Evolutionary conservation across 1,284 basidiomycete species (phyloP).

Genomic region (Pterulicium gracile): DNA sequence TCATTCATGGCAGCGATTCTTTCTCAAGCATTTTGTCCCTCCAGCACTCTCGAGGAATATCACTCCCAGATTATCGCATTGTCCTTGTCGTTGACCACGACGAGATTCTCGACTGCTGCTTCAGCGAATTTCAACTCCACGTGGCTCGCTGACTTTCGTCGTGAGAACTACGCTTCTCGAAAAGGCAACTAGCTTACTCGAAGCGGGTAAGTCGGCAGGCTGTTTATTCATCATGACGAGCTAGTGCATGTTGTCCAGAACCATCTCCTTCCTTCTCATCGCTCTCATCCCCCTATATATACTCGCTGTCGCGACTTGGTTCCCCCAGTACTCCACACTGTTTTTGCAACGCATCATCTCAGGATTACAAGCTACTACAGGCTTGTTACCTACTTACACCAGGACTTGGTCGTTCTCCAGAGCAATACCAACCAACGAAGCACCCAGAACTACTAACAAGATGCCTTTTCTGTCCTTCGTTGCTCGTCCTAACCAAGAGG

Average conservation of each 20-base stretch:
- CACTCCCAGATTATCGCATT: too few species aligned
- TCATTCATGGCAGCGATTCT: too few species aligned
- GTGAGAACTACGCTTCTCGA: neutral
- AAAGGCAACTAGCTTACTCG: neutral
- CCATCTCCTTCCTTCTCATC: conserved; percentile 22
- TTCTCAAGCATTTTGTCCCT: too few species aligned
- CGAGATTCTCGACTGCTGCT: too few species aligned
- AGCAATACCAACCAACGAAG: conserved; percentile 11
- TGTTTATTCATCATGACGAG: neutral
- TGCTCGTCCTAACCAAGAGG: conserved; percentile 37
- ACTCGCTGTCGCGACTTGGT: conserved; percentile 17
- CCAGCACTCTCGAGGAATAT: too few species aligned
- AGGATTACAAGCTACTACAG: conserved; percentile 17
- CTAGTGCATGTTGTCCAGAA: conserved; percentile 15
- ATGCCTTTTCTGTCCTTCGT: conserved; percentile 8
- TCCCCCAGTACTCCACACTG: neutral
- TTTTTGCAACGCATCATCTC: conserved; percentile 20
- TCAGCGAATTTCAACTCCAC: too few species aligned
- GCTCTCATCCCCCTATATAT: conserved; percentile 27
- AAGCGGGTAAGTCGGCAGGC: neutral
- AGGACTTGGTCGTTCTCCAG: conserved; percentile 17
- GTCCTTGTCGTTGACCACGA: too few species aligned
- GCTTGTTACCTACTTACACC: conserved; percentile 19
- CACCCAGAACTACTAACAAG: conserved; percentile 5
- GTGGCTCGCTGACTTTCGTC: too few species aligned